Conservation (phyloP, 768 basidiomycete species). For the Agrocybe praecox region DNA sequence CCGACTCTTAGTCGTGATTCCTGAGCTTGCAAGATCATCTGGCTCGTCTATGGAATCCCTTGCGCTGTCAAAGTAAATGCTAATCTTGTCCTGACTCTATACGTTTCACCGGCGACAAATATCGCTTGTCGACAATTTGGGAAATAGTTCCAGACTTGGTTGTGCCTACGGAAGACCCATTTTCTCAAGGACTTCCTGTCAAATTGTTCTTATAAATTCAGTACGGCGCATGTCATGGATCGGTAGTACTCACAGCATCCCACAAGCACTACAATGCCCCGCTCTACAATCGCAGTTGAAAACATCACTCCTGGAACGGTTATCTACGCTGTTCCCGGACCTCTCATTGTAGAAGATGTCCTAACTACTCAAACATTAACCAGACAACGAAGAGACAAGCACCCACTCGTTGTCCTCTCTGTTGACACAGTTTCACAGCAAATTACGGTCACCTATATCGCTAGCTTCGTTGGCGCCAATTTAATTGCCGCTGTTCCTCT, state of each 20-base stretch:
- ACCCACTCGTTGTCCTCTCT: conserved; percentile 4
- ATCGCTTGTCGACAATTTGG: neutral
- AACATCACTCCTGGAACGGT: conserved; percentile 4
- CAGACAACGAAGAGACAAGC: neutral
- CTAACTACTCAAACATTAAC: conserved; percentile 1
- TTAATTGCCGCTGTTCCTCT: neutral
- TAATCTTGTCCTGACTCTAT: neutral
- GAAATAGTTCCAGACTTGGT: neutral
- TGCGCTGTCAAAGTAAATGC: neutral
- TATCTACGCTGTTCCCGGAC: conserved; percentile 1
- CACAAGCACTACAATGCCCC: neutral
- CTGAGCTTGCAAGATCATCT: neutral
- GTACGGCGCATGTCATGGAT: neutral
- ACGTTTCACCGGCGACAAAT: neutral
- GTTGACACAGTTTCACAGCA: neutral
- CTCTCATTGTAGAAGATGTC: conserved; percentile 2
- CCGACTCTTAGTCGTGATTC: neutral
- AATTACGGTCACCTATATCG: conserved; percentile 5
- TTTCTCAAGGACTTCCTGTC: neutral
- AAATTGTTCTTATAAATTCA: neutral
- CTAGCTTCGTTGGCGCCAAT: neutral
- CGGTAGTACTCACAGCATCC: neutral
- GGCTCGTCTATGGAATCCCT: neutral
- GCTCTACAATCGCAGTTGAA: conserved; percentile 1
- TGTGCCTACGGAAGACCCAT: neutral